Evolutionary conservation across 202 grass and related monocot species (phyloP).

Genomic region (Musa balbisiana): DNA sequence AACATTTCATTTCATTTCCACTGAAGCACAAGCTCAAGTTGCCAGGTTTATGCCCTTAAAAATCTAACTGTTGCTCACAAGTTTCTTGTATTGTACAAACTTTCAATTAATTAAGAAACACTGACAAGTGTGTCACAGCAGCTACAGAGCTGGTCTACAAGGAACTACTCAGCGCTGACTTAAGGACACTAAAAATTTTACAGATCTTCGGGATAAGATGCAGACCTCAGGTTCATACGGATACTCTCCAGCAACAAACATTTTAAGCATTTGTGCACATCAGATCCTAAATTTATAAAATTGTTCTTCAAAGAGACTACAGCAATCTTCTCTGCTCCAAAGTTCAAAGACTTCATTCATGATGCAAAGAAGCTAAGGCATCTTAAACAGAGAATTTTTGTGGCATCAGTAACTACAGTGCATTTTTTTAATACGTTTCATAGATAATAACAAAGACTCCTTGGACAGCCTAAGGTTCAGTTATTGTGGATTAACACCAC

Average conservation of each 20-base stretch:
- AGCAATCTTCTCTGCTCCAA: conserved; percentile 38
- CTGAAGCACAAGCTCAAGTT: no score
- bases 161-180: conserved; percentile 40
- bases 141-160: conserved; percentile 35
- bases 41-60: not conserved
- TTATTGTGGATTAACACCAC: conserved; percentile 66
- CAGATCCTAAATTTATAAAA: conserved; percentile 53
- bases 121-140: conserved; percentile 36
- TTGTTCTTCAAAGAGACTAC: conserved; percentile 71
- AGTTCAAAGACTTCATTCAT: conserved; percentile 50
- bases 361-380: conserved; percentile 62
- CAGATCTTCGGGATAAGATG: conserved; percentile 48
- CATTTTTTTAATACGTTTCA: conserved; percentile 42
- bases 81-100: conserved; percentile 20
- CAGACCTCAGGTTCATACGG: conserved; percentile 59
- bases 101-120: conserved; percentile 42
- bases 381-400: conserved; percentile 39
- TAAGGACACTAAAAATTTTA: conserved; percentile 39
- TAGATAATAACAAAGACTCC: conserved; percentile 37
- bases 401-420: conserved; percentile 57
- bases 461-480: conserved; percentile 50
- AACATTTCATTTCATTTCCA: not conserved
- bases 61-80: not conserved
- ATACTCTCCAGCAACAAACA: conserved; percentile 22
- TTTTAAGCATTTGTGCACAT: conserved; percentile 34